Conservation (phyloP, 345 rosid species). For the Eucalyptus sideroxylon region DNA sequence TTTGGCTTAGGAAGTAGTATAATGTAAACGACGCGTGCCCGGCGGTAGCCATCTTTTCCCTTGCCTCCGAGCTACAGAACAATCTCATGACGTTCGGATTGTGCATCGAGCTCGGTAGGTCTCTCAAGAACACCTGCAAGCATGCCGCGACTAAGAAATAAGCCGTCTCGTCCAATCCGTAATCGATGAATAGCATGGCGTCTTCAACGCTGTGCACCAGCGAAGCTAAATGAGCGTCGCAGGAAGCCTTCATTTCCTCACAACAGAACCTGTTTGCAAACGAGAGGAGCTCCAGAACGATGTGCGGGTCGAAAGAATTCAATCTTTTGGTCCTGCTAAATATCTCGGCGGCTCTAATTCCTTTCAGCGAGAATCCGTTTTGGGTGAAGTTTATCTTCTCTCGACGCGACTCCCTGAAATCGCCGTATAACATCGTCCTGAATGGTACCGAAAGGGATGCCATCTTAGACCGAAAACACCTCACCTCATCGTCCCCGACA, state of each 20-base stretch:
- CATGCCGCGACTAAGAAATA: conserved; percentile 81
- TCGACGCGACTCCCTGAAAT: conserved; percentile 52
- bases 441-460: conserved; percentile 74
- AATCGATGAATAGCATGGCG: conserved; percentile 59
- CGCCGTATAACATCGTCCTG: conserved; percentile 68
- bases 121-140: conserved; percentile 76
- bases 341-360: conserved; percentile 59
- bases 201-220: conserved; percentile 45
- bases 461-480: conserved; percentile 51
- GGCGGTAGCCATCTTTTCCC: conserved; percentile 43
- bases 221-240: conserved; percentile 62
- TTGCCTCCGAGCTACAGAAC: conserved; percentile 53
- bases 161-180: conserved; percentile 72
- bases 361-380: conserved; percentile 56
- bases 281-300: conserved; percentile 68
- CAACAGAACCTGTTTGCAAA: conserved; percentile 83
- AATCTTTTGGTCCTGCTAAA: conserved; percentile 63
- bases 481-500: conserved; percentile 66
- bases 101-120: conserved; percentile 62
- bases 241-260: conserved; percentile 66
- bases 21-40: conserved; percentile 80
- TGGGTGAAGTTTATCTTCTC: conserved; percentile 62
- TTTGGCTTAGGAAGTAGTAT: conserved; percentile 73
- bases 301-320: conserved; percentile 21
- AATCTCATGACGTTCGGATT: conserved; percentile 45